phyloP scores from a whole-genome alignment of 2,329 filamentous ascomycete species.

The Fusarium citri region DNA sequence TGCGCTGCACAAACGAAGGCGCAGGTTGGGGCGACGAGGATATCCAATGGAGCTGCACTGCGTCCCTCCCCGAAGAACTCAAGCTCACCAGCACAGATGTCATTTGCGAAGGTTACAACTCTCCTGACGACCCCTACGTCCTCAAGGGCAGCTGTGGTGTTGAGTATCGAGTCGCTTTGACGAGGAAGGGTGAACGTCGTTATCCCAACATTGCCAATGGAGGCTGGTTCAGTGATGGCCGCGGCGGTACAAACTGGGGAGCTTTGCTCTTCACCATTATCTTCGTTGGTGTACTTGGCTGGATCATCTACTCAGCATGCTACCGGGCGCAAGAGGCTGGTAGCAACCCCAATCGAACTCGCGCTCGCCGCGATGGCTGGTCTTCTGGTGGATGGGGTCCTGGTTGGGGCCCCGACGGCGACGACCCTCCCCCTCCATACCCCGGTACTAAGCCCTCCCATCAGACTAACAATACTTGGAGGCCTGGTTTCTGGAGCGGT shows the following conservation, averaged over 20 bases:
- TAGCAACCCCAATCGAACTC: conserved; percentile 23
- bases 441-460: conserved; percentile 54
- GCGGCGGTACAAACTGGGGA: conserved; percentile 49
- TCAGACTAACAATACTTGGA: conserved; percentile 66
- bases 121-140: conserved; percentile 83
- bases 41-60: conserved; percentile 90
- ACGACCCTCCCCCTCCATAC: conserved; percentile 65
- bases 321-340: conserved; percentile 21
- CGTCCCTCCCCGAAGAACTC: conserved; percentile 69
- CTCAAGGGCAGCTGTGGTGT: conserved; percentile 93
- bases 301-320: conserved; percentile 71
- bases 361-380: conserved; percentile 47
- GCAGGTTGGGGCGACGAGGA: conserved; percentile 82
- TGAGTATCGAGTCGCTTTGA: conserved; percentile 85
- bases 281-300: conserved; percentile 69
- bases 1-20: conserved; percentile 92
- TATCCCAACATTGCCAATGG: conserved; percentile 68
- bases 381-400: conserved; percentile 53
- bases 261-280: conserved; percentile 68
- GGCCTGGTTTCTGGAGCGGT: conserved; percentile 80
- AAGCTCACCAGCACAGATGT: conserved; percentile 88
- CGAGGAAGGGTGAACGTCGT: conserved; percentile 76
- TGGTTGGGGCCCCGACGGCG: conserved; percentile 54
- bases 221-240: conserved; percentile 50
- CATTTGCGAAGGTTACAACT: conserved; percentile 88